Evolutionary conservation across 257 asterid species (phyloP), one percentile per base, ranked within the genome.

Genomic region (Cordia subcordata): DNA sequence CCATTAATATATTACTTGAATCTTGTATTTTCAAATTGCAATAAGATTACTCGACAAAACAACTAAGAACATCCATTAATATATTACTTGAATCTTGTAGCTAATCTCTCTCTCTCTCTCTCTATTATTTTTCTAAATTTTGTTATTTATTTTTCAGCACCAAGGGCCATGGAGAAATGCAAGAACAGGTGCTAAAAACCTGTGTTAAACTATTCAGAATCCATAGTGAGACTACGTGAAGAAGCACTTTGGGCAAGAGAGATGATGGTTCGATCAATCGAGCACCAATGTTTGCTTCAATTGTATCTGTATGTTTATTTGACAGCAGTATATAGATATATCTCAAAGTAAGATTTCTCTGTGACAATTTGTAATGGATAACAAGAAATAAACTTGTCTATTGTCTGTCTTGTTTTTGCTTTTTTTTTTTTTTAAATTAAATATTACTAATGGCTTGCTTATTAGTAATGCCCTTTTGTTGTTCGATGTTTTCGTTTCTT

Each of bases 161-260:
- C 95, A 72, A 82, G 90, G 68, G 86, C 93, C 59, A 78, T 84
- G 95, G 95, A 87, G 85, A 87, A 87, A 75, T 84, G 95, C 88
- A 82, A 80, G 84, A 80, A 66, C 81, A 78, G 84, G 66, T 40
- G 73, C 72, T 80, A 66, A 69, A 69, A n/a, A n/a, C 58, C 44
- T 47, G 19, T 20, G 47, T 57, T 52, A 19, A 49, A 49, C n/a
- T 10, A 69, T 57, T 66, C 42, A 55, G 57, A 19, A 60, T 55
- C 55, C 45, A 56, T 52, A 38, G 16, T n/a, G n/a, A 33, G 23
- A 42, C 27, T 17, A 57, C 47, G 46, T 16, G 68, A 72, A 45
- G 65, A 22, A 12, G 68, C 32, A 68, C 65, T 49, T n/a, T 60
- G 38, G 19, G 11, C 0, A 13, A 52, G 13, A n/a, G n/a, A n/a